Conservation (phyloP, 768 basidiomycete genomes). For the Russula emetica region DNA sequence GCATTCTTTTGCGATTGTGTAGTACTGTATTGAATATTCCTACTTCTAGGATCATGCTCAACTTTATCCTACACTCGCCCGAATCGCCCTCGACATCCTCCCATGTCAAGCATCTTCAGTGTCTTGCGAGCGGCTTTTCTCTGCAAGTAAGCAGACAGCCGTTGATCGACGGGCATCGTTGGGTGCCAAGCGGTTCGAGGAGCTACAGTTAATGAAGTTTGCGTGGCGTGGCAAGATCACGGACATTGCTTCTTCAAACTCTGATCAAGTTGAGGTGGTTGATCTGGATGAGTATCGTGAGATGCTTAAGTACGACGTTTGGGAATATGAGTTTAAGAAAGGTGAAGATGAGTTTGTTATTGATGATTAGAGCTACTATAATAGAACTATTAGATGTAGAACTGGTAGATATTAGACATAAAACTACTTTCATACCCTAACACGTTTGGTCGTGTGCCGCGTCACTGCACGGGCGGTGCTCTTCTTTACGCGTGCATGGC, state of each 20-base stretch:
- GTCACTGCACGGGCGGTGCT: no score
- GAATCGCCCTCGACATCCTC: constrained; percentile 21
- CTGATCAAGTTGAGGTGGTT: not conserved
- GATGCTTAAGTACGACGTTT: not conserved
- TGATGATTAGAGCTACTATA: no score
- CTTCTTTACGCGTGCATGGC: no score
- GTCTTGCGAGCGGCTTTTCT: constrained; percentile 25
- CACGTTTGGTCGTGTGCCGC: no score
- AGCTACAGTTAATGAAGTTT: not conserved
- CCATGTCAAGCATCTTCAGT: constrained; percentile 24
- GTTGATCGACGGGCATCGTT: constrained; percentile 1
- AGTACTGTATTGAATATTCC: not conserved
- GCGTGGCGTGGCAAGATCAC: not conserved
- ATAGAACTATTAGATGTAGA: no score
- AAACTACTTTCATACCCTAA: no score
- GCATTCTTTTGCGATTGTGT: not conserved
- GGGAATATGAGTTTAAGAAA: no score
- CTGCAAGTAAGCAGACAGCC: constrained; percentile 11
- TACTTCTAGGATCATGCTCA: not conserved
- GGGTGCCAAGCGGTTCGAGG: constrained; percentile 15
- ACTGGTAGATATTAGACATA: no score
- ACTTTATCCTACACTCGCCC: constrained; percentile 18
- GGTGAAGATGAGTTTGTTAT: no score
- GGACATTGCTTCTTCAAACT: not conserved
- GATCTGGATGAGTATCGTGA: not conserved